Conservation (phyloP, 306 rosid genomes). For the Prunus padus region DNA sequence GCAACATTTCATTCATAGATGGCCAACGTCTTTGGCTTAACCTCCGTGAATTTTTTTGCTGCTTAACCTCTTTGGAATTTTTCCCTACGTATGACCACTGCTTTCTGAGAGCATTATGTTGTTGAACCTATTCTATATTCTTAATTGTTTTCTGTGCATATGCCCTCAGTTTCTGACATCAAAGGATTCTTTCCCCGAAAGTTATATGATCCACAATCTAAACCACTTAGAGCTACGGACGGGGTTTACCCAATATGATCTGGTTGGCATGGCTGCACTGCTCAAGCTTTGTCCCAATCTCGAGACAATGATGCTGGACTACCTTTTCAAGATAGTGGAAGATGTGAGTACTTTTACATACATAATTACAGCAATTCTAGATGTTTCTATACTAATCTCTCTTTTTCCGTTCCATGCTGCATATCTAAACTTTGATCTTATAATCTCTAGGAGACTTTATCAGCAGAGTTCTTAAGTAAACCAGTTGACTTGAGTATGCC, state of each 20-base stretch:
- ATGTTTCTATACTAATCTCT: neutral
- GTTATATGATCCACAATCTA: slow-evolving; percentile 11
- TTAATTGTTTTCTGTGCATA: neutral
- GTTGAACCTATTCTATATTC: neutral
- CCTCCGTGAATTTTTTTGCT: neutral
- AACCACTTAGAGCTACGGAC: slow-evolving; percentile 6
- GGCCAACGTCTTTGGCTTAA: neutral
- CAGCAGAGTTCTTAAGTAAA: slow-evolving; percentile 5
- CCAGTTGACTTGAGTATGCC: slow-evolving; percentile 1
- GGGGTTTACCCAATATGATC: slow-evolving; percentile 14
- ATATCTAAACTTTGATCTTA: neutral
- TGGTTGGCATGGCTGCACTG: slow-evolving; percentile 19
- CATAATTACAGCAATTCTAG: neutral
- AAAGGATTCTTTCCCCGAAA: neutral
- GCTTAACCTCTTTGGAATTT: neutral
- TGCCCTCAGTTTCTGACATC: slow-evolving; percentile 17
- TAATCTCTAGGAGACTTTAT: neutral
- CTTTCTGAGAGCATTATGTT: neutral
- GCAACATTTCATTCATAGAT: neutral
- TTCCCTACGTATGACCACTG: neutral
- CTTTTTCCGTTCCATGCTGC: neutral
- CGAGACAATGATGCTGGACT: neutral
- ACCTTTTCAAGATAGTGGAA: neutral
- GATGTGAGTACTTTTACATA: slow-evolving; percentile 3
- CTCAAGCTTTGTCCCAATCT: slow-evolving; percentile 12